These are phyloP conservation scores for Uronychia binucleata DNA, from an alignment of 73 alveolate species.

Conservation along the genomic window DNA sequence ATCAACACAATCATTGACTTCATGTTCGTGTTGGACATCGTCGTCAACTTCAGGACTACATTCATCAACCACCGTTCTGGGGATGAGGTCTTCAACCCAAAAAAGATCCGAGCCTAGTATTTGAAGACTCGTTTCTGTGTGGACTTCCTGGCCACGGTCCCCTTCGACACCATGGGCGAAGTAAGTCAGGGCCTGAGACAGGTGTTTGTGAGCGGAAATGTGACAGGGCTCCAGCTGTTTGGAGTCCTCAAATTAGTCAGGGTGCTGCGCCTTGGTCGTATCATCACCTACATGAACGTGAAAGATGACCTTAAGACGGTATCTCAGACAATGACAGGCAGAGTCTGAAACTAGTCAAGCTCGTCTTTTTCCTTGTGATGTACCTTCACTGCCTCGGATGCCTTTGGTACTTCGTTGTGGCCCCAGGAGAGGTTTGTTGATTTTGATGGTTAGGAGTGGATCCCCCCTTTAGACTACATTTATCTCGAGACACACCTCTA, in stretches of 20 bases:
- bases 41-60: constrained; percentile 37
- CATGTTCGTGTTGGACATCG: constrained; percentile 26
- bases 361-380: constrained; percentile 34
- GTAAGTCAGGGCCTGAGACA: no score
- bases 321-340: no score
- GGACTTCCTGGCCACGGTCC: constrained; percentile 10
- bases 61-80: background rate
- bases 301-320: background rate
- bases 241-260: constrained; percentile 24
- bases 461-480: constrained; percentile 32
- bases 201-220: constrained; percentile 6
- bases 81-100: constrained; percentile 13
- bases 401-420: constrained; percentile 15
- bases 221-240: background rate
- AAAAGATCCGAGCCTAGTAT: constrained; percentile 7
- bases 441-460: constrained; percentile 18
- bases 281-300: constrained; percentile 1
- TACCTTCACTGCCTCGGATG: constrained; percentile 31
- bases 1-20: constrained; percentile 10
- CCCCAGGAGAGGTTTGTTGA: constrained; percentile 3
- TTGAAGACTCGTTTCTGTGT: background rate
- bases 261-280: background rate
- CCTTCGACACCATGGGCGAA: no score
- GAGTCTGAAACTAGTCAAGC: constrained; percentile 15
- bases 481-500: constrained; percentile 6